Base-by-base conservation (phyloP, 108 stramenopile species). In the Thalassiosira profunda region DNA sequence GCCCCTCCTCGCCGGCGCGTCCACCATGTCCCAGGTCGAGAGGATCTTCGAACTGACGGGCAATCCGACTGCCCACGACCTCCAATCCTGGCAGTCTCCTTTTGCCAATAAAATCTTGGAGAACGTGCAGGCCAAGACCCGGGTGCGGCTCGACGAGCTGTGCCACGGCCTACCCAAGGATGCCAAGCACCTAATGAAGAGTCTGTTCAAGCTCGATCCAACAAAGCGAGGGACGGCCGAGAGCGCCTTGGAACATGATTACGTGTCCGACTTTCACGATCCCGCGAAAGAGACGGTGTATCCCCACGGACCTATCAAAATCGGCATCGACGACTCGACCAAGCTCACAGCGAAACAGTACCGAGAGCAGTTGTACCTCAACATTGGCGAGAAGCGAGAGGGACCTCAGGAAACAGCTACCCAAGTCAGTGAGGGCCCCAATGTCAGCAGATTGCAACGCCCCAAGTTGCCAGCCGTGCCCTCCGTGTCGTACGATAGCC, bases 241-340 rank as follows among this genome's bases (percentile, higher is more conserved):
- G 36, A 81, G 79, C 5, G 85, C 89, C 14, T 68, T 96, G 53
- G 63, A 60, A 59, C 91, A 96, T 62, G 72, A 86, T 4, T 96
- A 91, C 58, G 75, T 94, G 11, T 77, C 83, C n/a, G 84, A 88
- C 30, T 90, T 95, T 38, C 87, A 93, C 68, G 78, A 92, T 58
- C 84, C 84, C 10, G 79, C 81, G 51, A 71, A 79, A 21, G 90
- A 88, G 77, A 67, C 77, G 4, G 20, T 21, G 10, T 88, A 75
- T 55, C 60, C 60, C 8, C 35, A 74, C 37, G 84, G 77, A 4
- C 77, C 77, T 1, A 79, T 85, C 21, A 57, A 64, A 38, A 85
- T 85, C 37, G 45, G 63, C 17, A 70, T 85, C 11, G 59, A 69
- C 37, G 84, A 85, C 37, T 66, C 70, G 56, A 68, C 58, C 25